Evolutionary conservation across 805 yeast genomes (phyloP), one percentile per base, ranked within the genome.

Genomic region (Spencermartinsiella europaea): DNA sequence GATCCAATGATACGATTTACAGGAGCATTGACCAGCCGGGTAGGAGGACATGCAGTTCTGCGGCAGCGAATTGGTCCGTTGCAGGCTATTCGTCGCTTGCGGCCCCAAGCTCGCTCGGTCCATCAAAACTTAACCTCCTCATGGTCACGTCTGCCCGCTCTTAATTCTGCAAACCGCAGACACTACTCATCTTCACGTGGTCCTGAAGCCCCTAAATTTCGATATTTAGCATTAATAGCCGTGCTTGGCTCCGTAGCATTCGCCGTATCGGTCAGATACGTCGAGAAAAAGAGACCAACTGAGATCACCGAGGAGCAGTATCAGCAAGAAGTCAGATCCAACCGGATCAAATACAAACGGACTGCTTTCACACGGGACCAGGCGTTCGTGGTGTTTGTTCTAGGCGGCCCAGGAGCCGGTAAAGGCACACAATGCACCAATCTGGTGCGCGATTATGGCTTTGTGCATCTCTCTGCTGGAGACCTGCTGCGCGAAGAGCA

Each of bases 361-460:
- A 50, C 61, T 12, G 80, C 83, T 0, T 85, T 85, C 62, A 68
- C 75, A 7, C 74, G 75, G 1, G 79, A 80, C 34, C 81, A 86
- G 47, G 81, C 85, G 22, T 79, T 85, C 21, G 95, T 90, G 3
- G 73, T 89, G n/a, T 91, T 87, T 65, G 96, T 91, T 15, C 77
- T 91, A 27, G 99, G 99, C 38, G 98, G 98, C 2, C 98, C 98
- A 3, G 98, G 98, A 17, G 86, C 95, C 25, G 98, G 99, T 38
- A 93, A 93, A 64, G 98, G 99, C 48, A 91, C 99, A 1, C 99
- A 91, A 68, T 87, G 97, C 71, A 83, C 82, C 28, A 85, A 80
- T 60, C 74, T 91, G 47, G 97, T 91, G 38, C 68, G 75, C 17
- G 86, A 89, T 57, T 84, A 78, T 63, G 80, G 82, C 15, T 93